These are phyloP conservation scores for Xylariales sp. DNA, from an alignment of 2,329 filamentous ascomycete species.

Conservation along the genomic window DNA sequence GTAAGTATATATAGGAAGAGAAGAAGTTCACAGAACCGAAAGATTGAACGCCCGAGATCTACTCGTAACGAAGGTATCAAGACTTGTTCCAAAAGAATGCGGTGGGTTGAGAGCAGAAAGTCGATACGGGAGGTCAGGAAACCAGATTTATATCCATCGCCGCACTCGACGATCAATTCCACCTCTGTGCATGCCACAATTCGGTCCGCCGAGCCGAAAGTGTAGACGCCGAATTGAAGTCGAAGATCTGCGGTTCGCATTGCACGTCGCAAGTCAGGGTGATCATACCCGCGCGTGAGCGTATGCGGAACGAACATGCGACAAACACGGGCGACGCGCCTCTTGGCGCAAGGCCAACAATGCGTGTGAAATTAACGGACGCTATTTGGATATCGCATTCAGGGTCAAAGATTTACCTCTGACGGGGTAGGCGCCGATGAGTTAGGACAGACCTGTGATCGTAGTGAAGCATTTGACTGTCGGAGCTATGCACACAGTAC, in stretches of 20 bases:
- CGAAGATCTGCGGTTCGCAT: constrained; percentile 18
- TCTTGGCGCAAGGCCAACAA: constrained; percentile 13
- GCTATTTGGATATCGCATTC: no score
- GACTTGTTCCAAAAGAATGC: background rate
- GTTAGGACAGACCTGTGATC: no score
- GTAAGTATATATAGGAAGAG: constrained; percentile 33
- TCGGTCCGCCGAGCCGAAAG: constrained; percentile 21
- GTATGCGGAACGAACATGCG: constrained; percentile 16
- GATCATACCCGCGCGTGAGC: constrained; percentile 25
- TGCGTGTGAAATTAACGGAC: background rate
- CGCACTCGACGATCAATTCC: background rate
- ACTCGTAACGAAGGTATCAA: constrained; percentile 38
- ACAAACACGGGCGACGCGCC: constrained; percentile 21
- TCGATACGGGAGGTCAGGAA: background rate
- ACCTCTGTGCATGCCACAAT: background rate
- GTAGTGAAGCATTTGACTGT: no score
- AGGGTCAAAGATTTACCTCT: no score
- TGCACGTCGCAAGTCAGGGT: constrained; percentile 24
- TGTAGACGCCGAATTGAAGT: background rate
- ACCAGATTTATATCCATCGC: constrained; percentile 1
- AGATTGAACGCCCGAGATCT: constrained; percentile 33
- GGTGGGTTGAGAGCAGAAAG: background rate
- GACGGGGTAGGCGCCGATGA: no score
- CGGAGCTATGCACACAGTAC: no score
- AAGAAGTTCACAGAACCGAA: constrained; percentile 42